phyloP scores from a whole-genome alignment of 78 protist species.

The slime mould (Dictyostelium discoideum) region dicty_2.7 NC_007090.3:1936001-1936500 shows the following conservation, averaged over 20 bases:
- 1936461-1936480: constrained; percentile 87
- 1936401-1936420: too few relatives aligned
- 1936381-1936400: too few relatives aligned
- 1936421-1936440: background rate
- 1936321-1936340: too few relatives aligned
- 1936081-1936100: constrained; percentile 96
- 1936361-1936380: too few relatives aligned
- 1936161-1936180: constrained; percentile 79
- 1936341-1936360: too few relatives aligned
- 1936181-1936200: constrained; percentile 81
- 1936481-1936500: constrained; percentile 95
- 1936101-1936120: constrained; percentile 87
- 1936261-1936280: too few relatives aligned
- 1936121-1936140: background rate
- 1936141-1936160: constrained; percentile 69
- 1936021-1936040: constrained; percentile 93
- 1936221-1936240: constrained; percentile 82
- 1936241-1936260: too few relatives aligned
- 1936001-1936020: constrained; percentile 96
- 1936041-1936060: constrained; percentile 84
- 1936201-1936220: constrained; percentile 93
- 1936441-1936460: constrained; percentile 80
- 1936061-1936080: constrained; percentile 87
- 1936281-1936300: too few relatives aligned
- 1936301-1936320: too few relatives aligned